Evolutionary conservation across 768 basidiomycete species (phyloP).

Genomic region (Fomitopsis serialis): DNA sequence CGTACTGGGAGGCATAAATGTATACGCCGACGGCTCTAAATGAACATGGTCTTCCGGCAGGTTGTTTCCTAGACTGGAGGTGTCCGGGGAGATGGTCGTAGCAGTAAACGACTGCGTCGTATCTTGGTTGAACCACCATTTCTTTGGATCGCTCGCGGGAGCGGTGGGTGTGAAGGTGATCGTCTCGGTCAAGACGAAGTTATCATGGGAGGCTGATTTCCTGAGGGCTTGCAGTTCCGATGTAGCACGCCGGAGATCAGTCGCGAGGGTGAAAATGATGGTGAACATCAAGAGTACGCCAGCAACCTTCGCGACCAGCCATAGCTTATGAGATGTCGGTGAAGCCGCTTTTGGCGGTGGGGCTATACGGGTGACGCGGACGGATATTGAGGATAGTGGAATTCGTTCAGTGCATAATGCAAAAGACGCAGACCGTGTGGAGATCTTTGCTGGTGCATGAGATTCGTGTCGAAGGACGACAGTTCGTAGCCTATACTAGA

Average conservation of each 20-base stretch:
- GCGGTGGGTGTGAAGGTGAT: constrained; percentile 32
- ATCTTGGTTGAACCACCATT: constrained; percentile 12
- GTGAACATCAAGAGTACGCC: neutral
- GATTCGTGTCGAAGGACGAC: constrained; percentile 45
- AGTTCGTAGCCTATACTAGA: constrained; percentile 35
- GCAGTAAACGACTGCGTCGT: neutral
- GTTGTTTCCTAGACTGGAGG: neutral
- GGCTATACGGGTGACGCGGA: constrained; percentile 20
- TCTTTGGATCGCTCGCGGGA: neutral
- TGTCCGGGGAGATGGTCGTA: neutral
- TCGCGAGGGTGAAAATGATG: constrained; percentile 1
- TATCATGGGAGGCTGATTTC: constrained; percentile 4
- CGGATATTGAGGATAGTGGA: constrained; percentile 52
- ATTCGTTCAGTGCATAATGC: constrained; percentile 51
- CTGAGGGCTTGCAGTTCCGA: constrained; percentile 13
- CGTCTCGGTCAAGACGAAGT: constrained; percentile 17
- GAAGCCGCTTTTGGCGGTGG: neutral
- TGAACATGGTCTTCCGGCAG: neutral
- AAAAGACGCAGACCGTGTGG: constrained; percentile 42
- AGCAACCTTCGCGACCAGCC: constrained; percentile 1
- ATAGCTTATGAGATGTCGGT: neutral
- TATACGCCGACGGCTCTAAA: neutral
- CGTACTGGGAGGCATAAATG: neutral
- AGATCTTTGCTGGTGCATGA: constrained; percentile 42
- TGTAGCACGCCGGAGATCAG: constrained; percentile 5